phyloP scores from a whole-genome alignment of 2,329 filamentous ascomycete genomes.

The Penicillium capsulatum region DNA sequence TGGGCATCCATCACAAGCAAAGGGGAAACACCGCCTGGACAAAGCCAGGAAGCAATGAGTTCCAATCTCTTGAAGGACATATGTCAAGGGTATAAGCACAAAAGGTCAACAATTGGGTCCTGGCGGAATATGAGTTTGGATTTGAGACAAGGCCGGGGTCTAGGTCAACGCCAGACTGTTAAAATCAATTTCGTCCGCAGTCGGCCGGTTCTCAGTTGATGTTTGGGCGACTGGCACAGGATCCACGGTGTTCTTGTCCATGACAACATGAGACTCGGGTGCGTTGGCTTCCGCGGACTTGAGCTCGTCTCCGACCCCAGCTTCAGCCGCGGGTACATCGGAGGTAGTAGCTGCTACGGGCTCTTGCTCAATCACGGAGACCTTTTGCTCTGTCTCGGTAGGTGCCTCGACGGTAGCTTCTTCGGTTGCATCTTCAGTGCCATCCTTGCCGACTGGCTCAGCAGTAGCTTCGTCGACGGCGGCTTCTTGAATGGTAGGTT shows the following conservation, averaged over 20 bases:
- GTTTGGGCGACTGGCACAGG: constrained; percentile 7
- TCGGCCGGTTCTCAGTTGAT: constrained; percentile 12
- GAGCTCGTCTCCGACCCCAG: neutral
- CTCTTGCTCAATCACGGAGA: too few relatives aligned
- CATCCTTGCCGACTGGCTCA: too few relatives aligned
- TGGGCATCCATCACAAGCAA: too few relatives aligned
- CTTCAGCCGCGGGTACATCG: neutral
- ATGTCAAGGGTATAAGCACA: constrained; percentile 15
- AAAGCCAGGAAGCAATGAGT: too few relatives aligned
- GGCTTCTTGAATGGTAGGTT: too few relatives aligned
- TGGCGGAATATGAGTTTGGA: constrained; percentile 6
- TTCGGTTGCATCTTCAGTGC: too few relatives aligned
- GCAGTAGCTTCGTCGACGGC: too few relatives aligned
- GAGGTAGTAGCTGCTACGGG: neutral
- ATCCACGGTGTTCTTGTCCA: constrained; percentile 4
- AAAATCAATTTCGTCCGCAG: constrained; percentile 26
- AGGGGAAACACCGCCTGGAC: too few relatives aligned
- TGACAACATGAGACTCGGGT: constrained; percentile 3
- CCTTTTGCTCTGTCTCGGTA: too few relatives aligned
- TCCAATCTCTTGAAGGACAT: constrained; percentile 3
- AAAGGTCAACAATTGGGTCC: constrained; percentile 8
- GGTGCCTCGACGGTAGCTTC: too few relatives aligned
- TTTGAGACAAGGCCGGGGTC: constrained; percentile 4
- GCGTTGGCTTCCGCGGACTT: neutral
- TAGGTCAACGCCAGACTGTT: constrained; percentile 24